These are phyloP conservation scores for Melanomma pulvis-pyrius DNA, from an alignment of 495 filamentous ascomycete species.

Conservation along the genomic window DNA sequence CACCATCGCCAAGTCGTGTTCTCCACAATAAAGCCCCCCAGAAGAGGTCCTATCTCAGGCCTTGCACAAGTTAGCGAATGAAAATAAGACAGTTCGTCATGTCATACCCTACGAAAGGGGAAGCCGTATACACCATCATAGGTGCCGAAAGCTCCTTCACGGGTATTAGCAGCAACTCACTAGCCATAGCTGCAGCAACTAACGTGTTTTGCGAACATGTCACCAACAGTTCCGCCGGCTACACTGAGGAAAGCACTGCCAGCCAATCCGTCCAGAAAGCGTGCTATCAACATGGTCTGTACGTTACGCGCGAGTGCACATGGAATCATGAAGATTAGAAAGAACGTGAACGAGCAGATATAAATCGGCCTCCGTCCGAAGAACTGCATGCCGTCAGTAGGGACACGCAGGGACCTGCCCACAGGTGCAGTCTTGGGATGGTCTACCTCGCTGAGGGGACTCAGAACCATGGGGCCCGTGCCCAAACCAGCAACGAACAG, in stretches of 20 bases:
- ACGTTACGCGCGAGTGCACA: slow-evolving; percentile 85
- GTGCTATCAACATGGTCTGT: slow-evolving; percentile 75
- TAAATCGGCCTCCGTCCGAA: slow-evolving; percentile 89
- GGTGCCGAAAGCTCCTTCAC: slow-evolving; percentile 70
- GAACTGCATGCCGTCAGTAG: slow-evolving; percentile 59
- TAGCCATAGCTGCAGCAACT: background rate
- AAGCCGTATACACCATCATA: slow-evolving; percentile 81
- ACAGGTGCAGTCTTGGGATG: background rate
- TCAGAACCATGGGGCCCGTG: slow-evolving; percentile 72
- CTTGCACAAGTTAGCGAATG: slow-evolving; percentile 41
- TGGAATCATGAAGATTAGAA: slow-evolving; percentile 84
- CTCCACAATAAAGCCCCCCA: slow-evolving; percentile 77
- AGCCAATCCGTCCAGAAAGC: slow-evolving; percentile 83
- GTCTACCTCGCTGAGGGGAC: slow-evolving; percentile 63
- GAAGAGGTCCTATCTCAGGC: slow-evolving; percentile 60
- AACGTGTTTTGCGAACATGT: slow-evolving; percentile 67
- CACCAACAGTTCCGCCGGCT: slow-evolving; percentile 87
- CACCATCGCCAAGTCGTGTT: slow-evolving; percentile 76
- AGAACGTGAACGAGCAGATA: slow-evolving; percentile 72
- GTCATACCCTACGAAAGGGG: slow-evolving; percentile 69
- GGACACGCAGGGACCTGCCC: background rate
- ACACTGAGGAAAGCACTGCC: slow-evolving; percentile 89
- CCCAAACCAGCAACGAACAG: slow-evolving; percentile 52
- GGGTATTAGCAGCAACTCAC: background rate
- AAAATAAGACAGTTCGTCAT: background rate